Base-by-base conservation (phyloP, 2,329 filamentous ascomycete species). In the Atkinsonella texensis region DNA sequence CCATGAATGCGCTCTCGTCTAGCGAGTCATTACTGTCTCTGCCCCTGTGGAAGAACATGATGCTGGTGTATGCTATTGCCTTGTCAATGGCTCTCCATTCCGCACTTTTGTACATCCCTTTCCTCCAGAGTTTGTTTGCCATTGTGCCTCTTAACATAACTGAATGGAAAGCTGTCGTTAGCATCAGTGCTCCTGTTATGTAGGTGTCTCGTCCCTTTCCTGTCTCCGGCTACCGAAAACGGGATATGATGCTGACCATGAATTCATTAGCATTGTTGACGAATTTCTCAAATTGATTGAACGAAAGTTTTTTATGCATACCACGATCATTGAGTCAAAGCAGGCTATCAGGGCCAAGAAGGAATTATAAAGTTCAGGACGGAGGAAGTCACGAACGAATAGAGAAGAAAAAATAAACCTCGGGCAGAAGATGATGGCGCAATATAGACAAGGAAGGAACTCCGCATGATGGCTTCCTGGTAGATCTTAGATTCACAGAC, bases 1-100 rank as follows among this genome's bases (percentile, higher is more conserved):
- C 93, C 60, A 91, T 97, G 85, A 98, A 98, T 65, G 93, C 91
- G 0, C 79, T 98, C 33, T 96, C 89, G 1, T 95, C 89, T 1
- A 95, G 88, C 68, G 93, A 98, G 70, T 95, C 88, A 15, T 81
- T 98, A 12, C 71, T 98, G 52, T 96, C 90, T 2, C 80, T 98
- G 56, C 91, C 90, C 10, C 75, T 98, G n/a, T 96, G 91, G 91
- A 82, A 91, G 65, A 98, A 98, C 73, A 93, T 95, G 85, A 93
- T 95, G 78, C 83, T 98, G 17, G 88, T 98, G 51, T 95, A 95
- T 62, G 94, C 93, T 56, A 95, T 98, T 64, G 76, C 79, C 11
- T 74, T 98, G 56, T 95, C 88, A 40, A 98, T 98, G 93, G 82
- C 81, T 1, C 77, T 98, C 52, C 93, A 98, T 75, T 96, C 97